These are phyloP conservation scores for Lasiodiplodia theobromae DNA, from an alignment of 2,329 filamentous ascomycete genomes.

Conservation along the genomic window DNA sequence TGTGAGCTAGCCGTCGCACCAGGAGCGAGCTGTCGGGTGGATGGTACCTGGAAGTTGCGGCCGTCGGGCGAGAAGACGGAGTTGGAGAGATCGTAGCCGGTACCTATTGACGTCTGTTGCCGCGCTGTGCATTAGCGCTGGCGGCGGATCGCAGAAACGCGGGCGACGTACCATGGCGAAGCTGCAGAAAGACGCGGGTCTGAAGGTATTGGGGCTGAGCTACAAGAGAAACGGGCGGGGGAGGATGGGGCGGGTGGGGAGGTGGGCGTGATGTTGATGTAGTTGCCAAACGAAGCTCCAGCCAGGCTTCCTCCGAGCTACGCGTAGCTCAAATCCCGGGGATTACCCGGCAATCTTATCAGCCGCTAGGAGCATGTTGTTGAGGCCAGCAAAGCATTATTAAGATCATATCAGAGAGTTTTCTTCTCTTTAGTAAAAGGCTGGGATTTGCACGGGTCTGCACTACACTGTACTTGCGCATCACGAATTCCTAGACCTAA, in stretches of 20 bases:
- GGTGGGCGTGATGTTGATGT: slow-evolving; percentile 19
- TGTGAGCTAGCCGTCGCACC: slow-evolving; percentile 25
- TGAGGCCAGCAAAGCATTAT: slow-evolving; percentile 20
- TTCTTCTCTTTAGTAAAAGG: neutral
- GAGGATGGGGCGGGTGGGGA: slow-evolving; percentile 26
- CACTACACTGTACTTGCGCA: neutral
- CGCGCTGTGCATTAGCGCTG: slow-evolving; percentile 16
- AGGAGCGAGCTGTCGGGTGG: neutral
- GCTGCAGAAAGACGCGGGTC: neutral
- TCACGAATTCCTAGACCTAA: neutral
- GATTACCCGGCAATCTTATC: slow-evolving; percentile 25
- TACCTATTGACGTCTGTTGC: slow-evolving; percentile 94
- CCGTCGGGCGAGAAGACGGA: slow-evolving; percentile 99
- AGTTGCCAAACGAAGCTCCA: slow-evolving; percentile 30
- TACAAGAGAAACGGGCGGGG: slow-evolving; percentile 8
- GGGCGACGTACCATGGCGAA: slow-evolving; percentile 12
- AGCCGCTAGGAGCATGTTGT: neutral
- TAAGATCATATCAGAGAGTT: neutral
- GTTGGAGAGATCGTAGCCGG: slow-evolving; percentile 98
- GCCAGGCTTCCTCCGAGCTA: slow-evolving; percentile 23
- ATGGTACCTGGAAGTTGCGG: slow-evolving; percentile 89
- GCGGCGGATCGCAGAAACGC: neutral
- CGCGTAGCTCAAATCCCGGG: slow-evolving; percentile 19
- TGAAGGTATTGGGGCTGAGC: neutral
- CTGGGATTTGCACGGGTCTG: neutral